Evolutionary conservation across 2,329 filamentous ascomycete genomes (phyloP).

Genomic region (Aspergillus sp.): DNA sequence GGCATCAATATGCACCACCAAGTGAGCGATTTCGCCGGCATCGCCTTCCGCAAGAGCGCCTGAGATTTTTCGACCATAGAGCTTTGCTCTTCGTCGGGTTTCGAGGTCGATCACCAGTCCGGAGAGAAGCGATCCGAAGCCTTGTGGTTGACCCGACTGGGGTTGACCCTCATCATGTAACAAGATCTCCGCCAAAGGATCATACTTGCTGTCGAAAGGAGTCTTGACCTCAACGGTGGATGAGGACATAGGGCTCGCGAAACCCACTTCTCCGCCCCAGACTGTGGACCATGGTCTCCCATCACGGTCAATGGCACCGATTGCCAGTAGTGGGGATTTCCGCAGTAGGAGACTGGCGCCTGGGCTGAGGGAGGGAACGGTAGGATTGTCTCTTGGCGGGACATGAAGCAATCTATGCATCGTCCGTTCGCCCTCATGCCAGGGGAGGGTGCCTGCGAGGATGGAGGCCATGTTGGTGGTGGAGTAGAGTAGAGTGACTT

Average conservation of each 20-base stretch:
- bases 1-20: slow-evolving; percentile 68
- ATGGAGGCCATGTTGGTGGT: slow-evolving; percentile 23
- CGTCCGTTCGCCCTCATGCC: slow-evolving; percentile 64
- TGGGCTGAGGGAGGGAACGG: slow-evolving; percentile 59
- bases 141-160: neutral
- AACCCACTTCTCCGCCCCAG: slow-evolving; percentile 71
- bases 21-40: slow-evolving; percentile 41
- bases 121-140: slow-evolving; percentile 52
- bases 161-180: slow-evolving; percentile 46
- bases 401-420: slow-evolving; percentile 63
- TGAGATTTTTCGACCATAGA: slow-evolving; percentile 67
- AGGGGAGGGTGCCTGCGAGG: slow-evolving; percentile 34
- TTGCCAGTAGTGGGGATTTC: slow-evolving; percentile 64
- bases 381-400: slow-evolving; percentile 64
- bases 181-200: slow-evolving; percentile 68
- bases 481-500: neutral
- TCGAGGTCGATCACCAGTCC: slow-evolving; percentile 64
- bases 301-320: slow-evolving; percentile 67
- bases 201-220: slow-evolving; percentile 58
- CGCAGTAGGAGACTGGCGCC: slow-evolving; percentile 61
- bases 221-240: slow-evolving; percentile 63
- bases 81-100: slow-evolving; percentile 68
- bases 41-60: slow-evolving; percentile 49
- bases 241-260: slow-evolving; percentile 61
- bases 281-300: slow-evolving; percentile 72